These are phyloP conservation scores for Nyctanthes arbortristis DNA, from an alignment of 257 asterid species.

Conservation along the genomic window DNA sequence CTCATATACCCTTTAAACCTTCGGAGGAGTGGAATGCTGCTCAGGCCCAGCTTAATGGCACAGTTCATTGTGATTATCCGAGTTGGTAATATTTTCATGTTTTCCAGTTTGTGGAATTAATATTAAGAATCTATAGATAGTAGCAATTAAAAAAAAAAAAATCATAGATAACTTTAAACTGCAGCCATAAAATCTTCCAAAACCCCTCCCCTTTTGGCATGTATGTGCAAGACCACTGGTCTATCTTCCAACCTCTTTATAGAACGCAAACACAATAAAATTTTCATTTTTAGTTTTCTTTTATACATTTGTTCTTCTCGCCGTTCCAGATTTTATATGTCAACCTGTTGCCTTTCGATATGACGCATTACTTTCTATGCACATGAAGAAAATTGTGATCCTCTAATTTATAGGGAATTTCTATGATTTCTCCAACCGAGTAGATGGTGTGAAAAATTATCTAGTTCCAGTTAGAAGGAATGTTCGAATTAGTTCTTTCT, in stretches of 20 bases:
- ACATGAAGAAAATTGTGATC: neutral
- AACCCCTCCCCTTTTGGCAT: too few species aligned
- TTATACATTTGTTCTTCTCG: neutral
- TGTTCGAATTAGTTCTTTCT: neutral
- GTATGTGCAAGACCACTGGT: too few species aligned
- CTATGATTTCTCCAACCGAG: neutral
- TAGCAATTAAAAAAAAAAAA: neutral
- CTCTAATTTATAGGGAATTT: neutral
- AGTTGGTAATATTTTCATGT: slow-evolving; percentile 54
- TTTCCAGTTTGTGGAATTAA: neutral
- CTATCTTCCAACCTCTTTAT: too few species aligned
- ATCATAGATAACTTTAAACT: too few species aligned
- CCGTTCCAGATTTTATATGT: neutral
- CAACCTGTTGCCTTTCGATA: neutral
- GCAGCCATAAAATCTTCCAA: too few species aligned
- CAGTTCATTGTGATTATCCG: slow-evolving; percentile 94
- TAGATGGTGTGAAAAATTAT: neutral
- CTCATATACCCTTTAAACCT: slow-evolving; percentile 90
- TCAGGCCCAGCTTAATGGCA: slow-evolving; percentile 95
- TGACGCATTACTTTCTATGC: neutral
- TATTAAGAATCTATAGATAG: neutral
- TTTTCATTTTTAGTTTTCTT: neutral
- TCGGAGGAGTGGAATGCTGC: slow-evolving; percentile 93
- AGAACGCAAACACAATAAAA: neutral
- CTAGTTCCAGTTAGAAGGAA: neutral